These are phyloP conservation scores for Penicillium sp. DNA, from an alignment of 2,329 filamentous ascomycete species.

Conservation along the genomic window DNA sequence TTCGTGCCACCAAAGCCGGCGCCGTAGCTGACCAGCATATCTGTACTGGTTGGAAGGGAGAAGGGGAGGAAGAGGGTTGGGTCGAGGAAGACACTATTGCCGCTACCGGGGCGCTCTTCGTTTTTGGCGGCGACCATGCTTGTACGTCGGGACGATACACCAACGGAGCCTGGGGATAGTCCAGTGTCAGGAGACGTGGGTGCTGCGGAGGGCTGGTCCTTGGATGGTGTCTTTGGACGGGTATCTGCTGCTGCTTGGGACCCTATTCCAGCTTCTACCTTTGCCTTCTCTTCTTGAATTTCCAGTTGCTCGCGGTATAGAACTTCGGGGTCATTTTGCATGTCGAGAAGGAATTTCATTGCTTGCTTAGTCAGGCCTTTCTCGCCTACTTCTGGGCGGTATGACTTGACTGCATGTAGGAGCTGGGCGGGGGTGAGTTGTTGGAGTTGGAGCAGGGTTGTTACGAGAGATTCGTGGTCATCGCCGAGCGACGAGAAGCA, in stretches of 20 bases:
- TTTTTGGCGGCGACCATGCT: constrained; percentile 21
- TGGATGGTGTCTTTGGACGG: constrained; percentile 33
- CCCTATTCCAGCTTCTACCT: constrained; percentile 17
- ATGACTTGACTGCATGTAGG: constrained; percentile 87
- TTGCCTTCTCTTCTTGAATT: constrained; percentile 31
- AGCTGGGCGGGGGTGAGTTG: constrained; percentile 82
- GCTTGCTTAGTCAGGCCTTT: constrained; percentile 86
- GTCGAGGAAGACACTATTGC: constrained; percentile 66
- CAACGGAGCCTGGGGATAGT: constrained; percentile 26
- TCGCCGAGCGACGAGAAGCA: constrained; percentile 94
- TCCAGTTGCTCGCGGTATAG: constrained; percentile 45
- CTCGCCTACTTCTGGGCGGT: constrained; percentile 91
- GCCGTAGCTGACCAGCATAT: constrained; percentile 95
- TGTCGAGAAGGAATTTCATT: constrained; percentile 76
- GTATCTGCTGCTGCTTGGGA: constrained; percentile 16
- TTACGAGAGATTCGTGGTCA: constrained; percentile 82
- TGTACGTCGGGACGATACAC: constrained; percentile 26
- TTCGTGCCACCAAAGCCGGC: constrained; percentile 93
- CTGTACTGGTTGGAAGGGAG: constrained; percentile 89
- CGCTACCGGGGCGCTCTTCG: constrained; percentile 30
- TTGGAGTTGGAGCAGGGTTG: constrained; percentile 85
- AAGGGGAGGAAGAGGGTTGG: constrained; percentile 92
- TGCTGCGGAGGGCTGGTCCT: constrained; percentile 18
- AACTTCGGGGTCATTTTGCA: constrained; percentile 72
- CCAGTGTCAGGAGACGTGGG: constrained; percentile 22